Base-by-base conservation (phyloP, 768 basidiomycete species). In the Tubosaeta sp. region DNA sequence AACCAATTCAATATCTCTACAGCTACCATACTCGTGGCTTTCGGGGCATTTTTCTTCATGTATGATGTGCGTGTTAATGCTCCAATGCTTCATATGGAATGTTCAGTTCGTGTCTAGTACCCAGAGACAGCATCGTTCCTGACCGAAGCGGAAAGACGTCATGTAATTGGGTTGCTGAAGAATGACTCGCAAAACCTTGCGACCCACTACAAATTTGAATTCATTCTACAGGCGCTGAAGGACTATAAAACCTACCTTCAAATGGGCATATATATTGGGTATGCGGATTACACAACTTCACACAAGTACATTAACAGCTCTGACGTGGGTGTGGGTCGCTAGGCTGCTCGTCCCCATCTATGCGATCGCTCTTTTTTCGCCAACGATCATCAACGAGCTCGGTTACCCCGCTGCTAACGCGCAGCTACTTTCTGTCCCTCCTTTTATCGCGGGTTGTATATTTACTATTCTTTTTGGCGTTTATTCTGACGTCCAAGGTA, bases 81-180 rank as follows among this genome's bases (percentile, higher is more conserved):
- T 49, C 35, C n/a, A 5, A 0, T 14, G 25, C 35, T 3, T 16
- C 14, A 10, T 39, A 27, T 9, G 17, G 14, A 29, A 9, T 44
- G 14, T 50, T 51, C 6, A 6, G 22, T 16, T 25, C 2, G 16
- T 43, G 13, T 22, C 2, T 53, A 80, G 78, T 83, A 78, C 63
- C 81, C 82, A 25, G 76, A 78, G 56, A 84, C 82, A 1, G 82
- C 82, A 10, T 71, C 66, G 22, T 85, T 83, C 67, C 65, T 84
- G 51, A 76, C 72, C 11, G 69, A 72, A 10, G 50, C 58, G 2
- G 82, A 84, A 57, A 73, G 72, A 43, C 57, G 47, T 39, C 58
- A 65, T 44, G 65, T 81, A 6, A 52, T 74, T 13, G 52, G 65
- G 25, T 70, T 75, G 67, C 61, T 81, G 48, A 74, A 72, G 54